These are phyloP conservation scores for Danielia reshetovae DNA, from an alignment of 805 yeast genomes.

Conservation along the genomic window DNA sequence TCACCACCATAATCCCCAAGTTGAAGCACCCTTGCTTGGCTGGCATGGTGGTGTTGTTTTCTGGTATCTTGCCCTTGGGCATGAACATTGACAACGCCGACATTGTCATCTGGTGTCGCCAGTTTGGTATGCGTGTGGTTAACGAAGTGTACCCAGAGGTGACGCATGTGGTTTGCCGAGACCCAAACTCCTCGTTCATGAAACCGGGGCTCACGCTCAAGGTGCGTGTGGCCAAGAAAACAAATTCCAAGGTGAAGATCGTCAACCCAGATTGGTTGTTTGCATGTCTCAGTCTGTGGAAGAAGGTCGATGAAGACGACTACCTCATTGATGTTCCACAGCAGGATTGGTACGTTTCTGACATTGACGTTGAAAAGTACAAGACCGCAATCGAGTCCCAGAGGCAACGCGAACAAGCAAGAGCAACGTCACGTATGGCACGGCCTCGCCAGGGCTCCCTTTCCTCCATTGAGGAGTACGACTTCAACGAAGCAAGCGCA, in stretches of 20 bases:
- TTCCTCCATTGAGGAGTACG: slow-evolving; percentile 31
- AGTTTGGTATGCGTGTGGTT: slow-evolving; percentile 86
- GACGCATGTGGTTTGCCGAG: slow-evolving; percentile 84
- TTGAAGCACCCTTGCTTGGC: slow-evolving; percentile 66
- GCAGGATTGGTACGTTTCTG: slow-evolving; percentile 39
- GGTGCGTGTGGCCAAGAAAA: slow-evolving; percentile 70
- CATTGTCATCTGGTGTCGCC: slow-evolving; percentile 86
- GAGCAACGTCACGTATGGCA: slow-evolving; percentile 17
- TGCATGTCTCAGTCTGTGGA: slow-evolving; percentile 79
- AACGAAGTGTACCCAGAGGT: slow-evolving; percentile 63
- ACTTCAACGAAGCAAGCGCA: slow-evolving; percentile 39
- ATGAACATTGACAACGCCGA: slow-evolving; percentile 69
- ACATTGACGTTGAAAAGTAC: slow-evolving; percentile 44
- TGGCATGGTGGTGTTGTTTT: slow-evolving; percentile 69
- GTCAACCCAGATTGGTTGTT: slow-evolving; percentile 93
- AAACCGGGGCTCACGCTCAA: slow-evolving; percentile 59
- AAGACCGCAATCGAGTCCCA: slow-evolving; percentile 25
- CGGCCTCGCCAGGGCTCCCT: slow-evolving; percentile 33
- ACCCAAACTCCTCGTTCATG: slow-evolving; percentile 43
- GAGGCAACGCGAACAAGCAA: slow-evolving; percentile 10
- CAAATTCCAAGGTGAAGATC: slow-evolving; percentile 61
- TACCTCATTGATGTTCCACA: slow-evolving; percentile 50
- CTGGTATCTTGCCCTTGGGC: slow-evolving; percentile 90
- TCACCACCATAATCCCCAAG: slow-evolving; percentile 66
- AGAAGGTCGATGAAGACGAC: slow-evolving; percentile 56